Evolutionary conservation across 78 protist species (phyloP), one percentile per base, ranked within the genome.

Genomic region (Pigoraptor vietnamica): DNA sequence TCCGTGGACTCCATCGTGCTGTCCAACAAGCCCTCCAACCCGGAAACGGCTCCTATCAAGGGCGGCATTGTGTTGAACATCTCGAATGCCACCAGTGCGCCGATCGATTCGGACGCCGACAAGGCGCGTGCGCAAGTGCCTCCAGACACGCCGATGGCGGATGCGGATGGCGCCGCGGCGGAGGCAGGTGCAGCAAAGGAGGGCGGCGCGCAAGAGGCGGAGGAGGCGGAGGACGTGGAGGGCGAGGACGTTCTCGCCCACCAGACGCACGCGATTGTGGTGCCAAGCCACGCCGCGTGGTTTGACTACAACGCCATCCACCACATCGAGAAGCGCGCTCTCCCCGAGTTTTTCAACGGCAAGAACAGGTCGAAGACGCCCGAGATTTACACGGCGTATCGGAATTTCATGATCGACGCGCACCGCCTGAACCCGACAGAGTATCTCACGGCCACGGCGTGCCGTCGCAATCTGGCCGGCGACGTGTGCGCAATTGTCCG

Each of bases 321-420:
- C 92, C n/a, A 37, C 38, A 89, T 91, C 24, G 95, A 93, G 79
- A 36, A 0, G 40, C 39, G 89, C 37, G 93, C 95, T 32, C 92
- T 93, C 35, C 93, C 93, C 67, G 95, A 93, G 89, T 93, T 93
- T 79, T 93, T 93, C 91, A 82, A 35, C 90, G 88, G 79, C 10
- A 33, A 2, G 39, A 33, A 23, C 29, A 36, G 37, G 0, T 37
- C 92, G 21, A 93, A 93, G 48, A 81, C 93, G n/a, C 93, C 91
- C 6, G 89, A 87, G 1, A 25, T 91, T 23, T 93, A 93, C 89
- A 89, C 67, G 89, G 87, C 86, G 39, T 93, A 93, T n/a, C 93
- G 95, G 67, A 90, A 93, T 92, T 93, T 91, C 40, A 91, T 93
- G 95, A n/a, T 93, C 29, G 90, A 93, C 90, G 79, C 91, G 19